phyloP scores from a whole-genome alignment of 805 yeast species.

The Monosporozyma siamensis region DNA sequence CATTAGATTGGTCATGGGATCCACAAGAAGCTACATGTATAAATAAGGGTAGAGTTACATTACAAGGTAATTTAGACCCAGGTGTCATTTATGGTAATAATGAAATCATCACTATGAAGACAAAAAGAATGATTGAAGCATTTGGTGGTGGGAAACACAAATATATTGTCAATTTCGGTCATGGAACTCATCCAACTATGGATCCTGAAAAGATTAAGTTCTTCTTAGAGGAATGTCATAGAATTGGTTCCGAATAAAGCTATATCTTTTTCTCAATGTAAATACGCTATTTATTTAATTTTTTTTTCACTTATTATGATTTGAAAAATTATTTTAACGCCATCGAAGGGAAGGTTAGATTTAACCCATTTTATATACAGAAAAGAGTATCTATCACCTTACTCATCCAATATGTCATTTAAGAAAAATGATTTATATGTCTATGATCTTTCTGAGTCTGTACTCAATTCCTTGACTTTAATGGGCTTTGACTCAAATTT shows the following conservation, averaged over 20 bases:
- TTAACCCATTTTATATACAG: no score
- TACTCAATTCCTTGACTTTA: constrained; percentile 41
- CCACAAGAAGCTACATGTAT: constrained; percentile 78
- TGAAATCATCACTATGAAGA: constrained; percentile 70
- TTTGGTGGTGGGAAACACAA: constrained; percentile 91
- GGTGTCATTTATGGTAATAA: constrained; percentile 87
- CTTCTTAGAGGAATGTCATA: constrained; percentile 81
- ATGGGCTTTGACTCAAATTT: constrained; percentile 48
- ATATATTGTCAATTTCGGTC: constrained; percentile 93
- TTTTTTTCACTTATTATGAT: background rate
- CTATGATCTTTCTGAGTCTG: constrained; percentile 35
- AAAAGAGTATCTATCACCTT: background rate
- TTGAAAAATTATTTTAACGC: no score
- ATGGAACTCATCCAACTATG: constrained; percentile 98
- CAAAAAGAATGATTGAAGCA: constrained; percentile 77
- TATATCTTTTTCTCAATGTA: no score
- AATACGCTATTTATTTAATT: no score
- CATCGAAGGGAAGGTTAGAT: no score
- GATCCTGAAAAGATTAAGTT: constrained; percentile 80
- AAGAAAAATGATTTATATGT: constrained; percentile 39
- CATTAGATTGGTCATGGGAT: constrained; percentile 84
- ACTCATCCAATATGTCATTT: constrained; percentile 3
- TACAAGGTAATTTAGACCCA: constrained; percentile 95
- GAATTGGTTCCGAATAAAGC: constrained; percentile 57
- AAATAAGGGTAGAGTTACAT: constrained; percentile 63